Conservation (phyloP, 129 eudicot genomes). For the Flaveria sonorensis region DNA sequence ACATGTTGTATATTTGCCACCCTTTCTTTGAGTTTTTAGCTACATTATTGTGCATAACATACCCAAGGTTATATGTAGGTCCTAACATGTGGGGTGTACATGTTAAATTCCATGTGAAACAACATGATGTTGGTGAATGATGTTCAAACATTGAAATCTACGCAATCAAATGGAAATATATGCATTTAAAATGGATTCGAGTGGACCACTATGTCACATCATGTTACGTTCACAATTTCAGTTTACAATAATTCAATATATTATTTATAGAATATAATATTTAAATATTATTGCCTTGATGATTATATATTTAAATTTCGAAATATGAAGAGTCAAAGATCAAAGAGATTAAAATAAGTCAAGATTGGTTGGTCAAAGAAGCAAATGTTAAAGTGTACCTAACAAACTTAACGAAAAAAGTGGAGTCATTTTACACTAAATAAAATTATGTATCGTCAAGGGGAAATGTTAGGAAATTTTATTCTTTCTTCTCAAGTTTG, state of each 20-base stretch:
- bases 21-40: not conserved
- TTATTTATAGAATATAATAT: not conserved
- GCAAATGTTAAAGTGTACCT: not conserved
- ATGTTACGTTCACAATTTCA: not conserved
- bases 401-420: too few relatives aligned
- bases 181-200: not conserved
- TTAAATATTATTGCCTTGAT: not conserved
- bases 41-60: not conserved
- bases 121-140: slow-evolving; percentile 13
- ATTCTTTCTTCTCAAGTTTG: too few relatives aligned
- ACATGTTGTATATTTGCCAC: not conserved
- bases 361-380: not conserved
- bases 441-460: too few relatives aligned
- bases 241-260: not conserved
- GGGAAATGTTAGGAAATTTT: too few relatives aligned
- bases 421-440: not conserved
- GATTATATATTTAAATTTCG: not conserved
- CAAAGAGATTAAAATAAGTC: not conserved
- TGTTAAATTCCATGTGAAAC: slow-evolving; percentile 11
- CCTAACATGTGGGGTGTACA: not conserved
- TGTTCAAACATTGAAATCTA: slow-evolving; percentile 7
- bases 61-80: not conserved
- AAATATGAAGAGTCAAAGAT: not conserved
- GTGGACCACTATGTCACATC: slow-evolving; percentile 15
- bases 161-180: not conserved